Conservation (phyloP, 2,329 filamentous ascomycete species). For the Xylaria multiplex region DNA sequence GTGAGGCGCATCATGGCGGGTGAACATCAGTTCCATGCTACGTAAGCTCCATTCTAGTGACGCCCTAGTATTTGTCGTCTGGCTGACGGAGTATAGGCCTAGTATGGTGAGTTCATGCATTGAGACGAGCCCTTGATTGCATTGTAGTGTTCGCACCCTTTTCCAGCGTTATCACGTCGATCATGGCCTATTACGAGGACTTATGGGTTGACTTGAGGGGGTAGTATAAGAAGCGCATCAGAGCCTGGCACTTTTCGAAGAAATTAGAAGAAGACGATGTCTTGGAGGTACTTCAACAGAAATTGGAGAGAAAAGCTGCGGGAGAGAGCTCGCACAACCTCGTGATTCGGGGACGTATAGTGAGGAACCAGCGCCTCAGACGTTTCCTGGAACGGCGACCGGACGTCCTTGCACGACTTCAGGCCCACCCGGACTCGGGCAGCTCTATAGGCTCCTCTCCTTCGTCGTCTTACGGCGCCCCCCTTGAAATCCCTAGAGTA, state of each 20-base stretch:
- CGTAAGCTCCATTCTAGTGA: slow-evolving; percentile 47
- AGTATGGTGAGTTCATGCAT: slow-evolving; percentile 48
- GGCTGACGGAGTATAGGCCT: slow-evolving; percentile 45
- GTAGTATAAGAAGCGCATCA: slow-evolving; percentile 55
- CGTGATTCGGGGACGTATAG: slow-evolving; percentile 52
- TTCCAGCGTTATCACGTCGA: slow-evolving; percentile 15
- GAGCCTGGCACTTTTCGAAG: slow-evolving; percentile 56
- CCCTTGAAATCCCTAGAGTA: slow-evolving; percentile 30
- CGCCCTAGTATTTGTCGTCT: slow-evolving; percentile 12
- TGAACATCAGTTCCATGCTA: slow-evolving; percentile 53
- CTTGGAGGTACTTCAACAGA: slow-evolving; percentile 52
- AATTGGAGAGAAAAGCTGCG: slow-evolving; percentile 51
- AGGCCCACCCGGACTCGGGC: slow-evolving; percentile 16
- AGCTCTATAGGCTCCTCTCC: slow-evolving; percentile 21
- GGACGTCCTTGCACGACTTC: slow-evolving; percentile 31
- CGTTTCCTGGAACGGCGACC: slow-evolving; percentile 55
- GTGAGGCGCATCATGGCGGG: slow-evolving; percentile 54
- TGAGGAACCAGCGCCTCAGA: slow-evolving; percentile 54
- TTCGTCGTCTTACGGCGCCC: slow-evolving; percentile 15
- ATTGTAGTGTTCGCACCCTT: slow-evolving; percentile 26
- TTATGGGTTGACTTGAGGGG: slow-evolving; percentile 41
- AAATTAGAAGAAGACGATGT: slow-evolving; percentile 56
- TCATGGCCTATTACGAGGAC: slow-evolving; percentile 3
- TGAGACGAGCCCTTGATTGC: slow-evolving; percentile 18
- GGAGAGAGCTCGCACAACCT: slow-evolving; percentile 50